Evolutionary conservation across 176 grass and related monocot species (phyloP), one percentile per base, ranked within the genome.

Genomic region (Musa troglodytarum): DNA sequence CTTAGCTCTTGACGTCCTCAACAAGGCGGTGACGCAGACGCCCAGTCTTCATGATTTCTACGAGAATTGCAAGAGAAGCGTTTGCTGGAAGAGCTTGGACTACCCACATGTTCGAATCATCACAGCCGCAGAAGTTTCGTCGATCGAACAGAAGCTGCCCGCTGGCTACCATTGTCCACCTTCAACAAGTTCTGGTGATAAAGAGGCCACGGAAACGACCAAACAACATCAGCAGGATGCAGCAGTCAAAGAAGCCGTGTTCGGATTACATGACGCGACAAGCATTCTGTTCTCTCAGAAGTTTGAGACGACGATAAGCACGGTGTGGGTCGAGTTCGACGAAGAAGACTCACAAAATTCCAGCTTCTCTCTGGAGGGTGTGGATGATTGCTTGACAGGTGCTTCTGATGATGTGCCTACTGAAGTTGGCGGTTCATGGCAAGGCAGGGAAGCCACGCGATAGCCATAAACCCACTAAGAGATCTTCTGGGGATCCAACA

Each of bases 311-410:
- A 92, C 84, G 55, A 86, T 99, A 81, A 99, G 86, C 86, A 89
- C 88, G 28, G 88, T 94, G 53, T 99, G 95, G 95, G 88, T 99
- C 1, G 82, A 86, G 74, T 94, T 99, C 73, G 86, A 89, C 24
- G 81, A 92, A 14, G 90, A 81, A n/a, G 78, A 85, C 11, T 54
- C 72, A 5, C 72, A 56, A 28, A 34, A 23, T 74, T 74, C 23
- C 9, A 23, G 25, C 52, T 56, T 57, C 11, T 74, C 53, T 11
- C 15, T 28, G 26, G 14, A n/a, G 23, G 26, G 28, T 2, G 28
- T 68, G 11, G 23, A 66, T 19, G 63, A 66, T 66, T 28, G 10
- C 1, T 66, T 28, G 13, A 66, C 65, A 13, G 72, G 22, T 11
- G 53, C 11, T 54, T 71, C 2, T 11, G 50, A 50, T 21, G 68